Evolutionary conservation across 2,329 filamentous ascomycete genomes (phyloP).

Genomic region (Trichoderma brevicompactum): DNA sequence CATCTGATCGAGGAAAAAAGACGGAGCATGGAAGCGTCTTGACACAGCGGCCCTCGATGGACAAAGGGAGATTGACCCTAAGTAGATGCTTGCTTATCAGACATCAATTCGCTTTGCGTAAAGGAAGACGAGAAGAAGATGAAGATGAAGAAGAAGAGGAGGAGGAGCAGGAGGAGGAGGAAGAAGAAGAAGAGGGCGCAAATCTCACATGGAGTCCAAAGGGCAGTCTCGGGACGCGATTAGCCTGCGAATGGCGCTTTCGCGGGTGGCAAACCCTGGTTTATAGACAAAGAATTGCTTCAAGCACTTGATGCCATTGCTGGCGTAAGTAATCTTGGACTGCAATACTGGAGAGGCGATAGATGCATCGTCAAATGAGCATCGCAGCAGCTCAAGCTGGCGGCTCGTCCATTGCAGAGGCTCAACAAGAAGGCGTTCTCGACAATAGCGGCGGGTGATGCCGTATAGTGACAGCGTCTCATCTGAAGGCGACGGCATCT

Average conservation of each 20-base stretch:
- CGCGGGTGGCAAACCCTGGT: too few relatives aligned
- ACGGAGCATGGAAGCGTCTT: not conserved
- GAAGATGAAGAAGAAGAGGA: too few relatives aligned
- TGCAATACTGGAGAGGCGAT: not conserved
- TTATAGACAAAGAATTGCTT: too few relatives aligned
- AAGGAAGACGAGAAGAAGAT: too few relatives aligned
- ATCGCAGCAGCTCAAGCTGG: conserved; percentile 13
- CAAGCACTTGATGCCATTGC: too few relatives aligned
- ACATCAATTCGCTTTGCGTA: not conserved
- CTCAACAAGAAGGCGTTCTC: not conserved
- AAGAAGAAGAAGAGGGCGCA: too few relatives aligned
- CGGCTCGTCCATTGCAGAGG: conserved; percentile 7
- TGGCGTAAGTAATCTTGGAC: too few relatives aligned
- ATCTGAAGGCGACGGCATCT: too few relatives aligned
- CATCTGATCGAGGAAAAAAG: not conserved
- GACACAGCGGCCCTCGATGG: not conserved
- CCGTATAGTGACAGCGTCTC: not conserved
- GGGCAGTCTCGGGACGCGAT: too few relatives aligned
- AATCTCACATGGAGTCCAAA: too few relatives aligned
- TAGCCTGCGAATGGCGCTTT: too few relatives aligned
- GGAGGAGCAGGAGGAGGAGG: too few relatives aligned
- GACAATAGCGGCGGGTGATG: not conserved
- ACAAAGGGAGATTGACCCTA: not conserved
- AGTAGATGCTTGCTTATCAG: not conserved
- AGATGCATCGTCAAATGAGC: not conserved